Evolutionary conservation across 2,329 filamentous ascomycete species (phyloP).

Genomic region (Neobulgaria alba): DNA sequence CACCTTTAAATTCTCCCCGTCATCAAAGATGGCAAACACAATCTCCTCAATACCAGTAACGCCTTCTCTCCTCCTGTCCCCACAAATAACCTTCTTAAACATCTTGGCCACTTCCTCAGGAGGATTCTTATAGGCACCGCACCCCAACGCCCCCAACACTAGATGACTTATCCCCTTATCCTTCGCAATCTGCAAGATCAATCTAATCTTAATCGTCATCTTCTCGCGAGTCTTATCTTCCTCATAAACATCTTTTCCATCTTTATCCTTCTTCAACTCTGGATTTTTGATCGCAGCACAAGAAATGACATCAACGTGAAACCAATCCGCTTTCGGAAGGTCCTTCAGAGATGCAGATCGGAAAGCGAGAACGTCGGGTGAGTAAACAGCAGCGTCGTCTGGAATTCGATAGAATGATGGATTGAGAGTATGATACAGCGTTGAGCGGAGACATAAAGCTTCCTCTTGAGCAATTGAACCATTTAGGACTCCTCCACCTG

Average conservation of each 20-base stretch:
- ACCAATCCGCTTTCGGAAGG: slow-evolving; percentile 31
- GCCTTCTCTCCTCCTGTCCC: slow-evolving; percentile 49
- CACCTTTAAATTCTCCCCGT: slow-evolving; percentile 43
- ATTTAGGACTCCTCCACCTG: slow-evolving; percentile 56
- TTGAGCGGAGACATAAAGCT: slow-evolving; percentile 55
- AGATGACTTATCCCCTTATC: slow-evolving; percentile 48
- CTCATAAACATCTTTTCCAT: slow-evolving; percentile 13
- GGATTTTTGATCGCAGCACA: slow-evolving; percentile 16
- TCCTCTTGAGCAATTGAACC: slow-evolving; percentile 62
- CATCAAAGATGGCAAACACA: slow-evolving; percentile 53
- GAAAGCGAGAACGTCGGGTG: slow-evolving; percentile 47
- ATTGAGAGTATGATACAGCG: slow-evolving; percentile 41
- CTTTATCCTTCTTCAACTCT: slow-evolving; percentile 5
- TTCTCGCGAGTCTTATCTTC: slow-evolving; percentile 22
- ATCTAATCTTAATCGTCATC: slow-evolving; percentile 24
- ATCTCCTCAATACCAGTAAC: slow-evolving; percentile 46
- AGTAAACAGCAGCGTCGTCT: slow-evolving; percentile 34
- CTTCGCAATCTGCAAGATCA: slow-evolving; percentile 32
- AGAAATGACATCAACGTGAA: slow-evolving; percentile 22
- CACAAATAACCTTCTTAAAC: slow-evolving; percentile 50
- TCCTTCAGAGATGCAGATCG: slow-evolving; percentile 40
- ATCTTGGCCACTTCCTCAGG: slow-evolving; percentile 50
- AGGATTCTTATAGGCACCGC: slow-evolving; percentile 59
- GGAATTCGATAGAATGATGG: slow-evolving; percentile 29
- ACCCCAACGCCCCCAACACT: slow-evolving; percentile 61